These are phyloP conservation scores for Geranium brycei DNA, from an alignment of 345 rosid genomes.

Conservation along the genomic window DNA sequence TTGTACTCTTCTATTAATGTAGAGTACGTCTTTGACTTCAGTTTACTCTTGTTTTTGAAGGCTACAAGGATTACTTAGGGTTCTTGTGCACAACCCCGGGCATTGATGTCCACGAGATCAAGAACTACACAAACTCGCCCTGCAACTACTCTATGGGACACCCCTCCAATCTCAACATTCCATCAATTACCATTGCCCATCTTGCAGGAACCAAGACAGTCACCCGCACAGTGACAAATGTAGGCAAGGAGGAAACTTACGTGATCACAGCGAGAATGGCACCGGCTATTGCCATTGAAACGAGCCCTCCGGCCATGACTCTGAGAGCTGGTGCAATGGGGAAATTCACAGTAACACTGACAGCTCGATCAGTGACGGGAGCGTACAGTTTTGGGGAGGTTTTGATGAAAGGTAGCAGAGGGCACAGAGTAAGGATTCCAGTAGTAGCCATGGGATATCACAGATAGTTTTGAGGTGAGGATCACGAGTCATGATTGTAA, in stretches of 20 bases:
- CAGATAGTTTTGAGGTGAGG: conserved; percentile 24
- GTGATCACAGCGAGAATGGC: conserved; percentile 70
- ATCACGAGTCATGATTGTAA: no score
- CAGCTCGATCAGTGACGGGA: conserved; percentile 53
- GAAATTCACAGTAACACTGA: conserved; percentile 52
- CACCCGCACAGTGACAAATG: conserved; percentile 70
- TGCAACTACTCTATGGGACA: conserved; percentile 71
- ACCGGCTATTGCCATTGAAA: conserved; percentile 71
- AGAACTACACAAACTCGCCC: conserved; percentile 53
- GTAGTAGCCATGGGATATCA: conserved; percentile 70
- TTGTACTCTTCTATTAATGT: no score
- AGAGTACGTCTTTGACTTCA: not conserved
- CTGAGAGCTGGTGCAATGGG: conserved; percentile 51
- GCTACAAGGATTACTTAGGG: conserved; percentile 76
- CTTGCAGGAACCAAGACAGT: conserved; percentile 55
- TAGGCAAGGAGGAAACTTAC: conserved; percentile 78
- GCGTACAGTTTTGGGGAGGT: conserved; percentile 76
- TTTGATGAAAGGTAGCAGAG: conserved; percentile 80
- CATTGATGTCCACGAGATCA: conserved; percentile 57
- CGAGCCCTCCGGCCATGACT: conserved; percentile 84
- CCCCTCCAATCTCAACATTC: conserved; percentile 83
- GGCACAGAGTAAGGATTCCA: conserved; percentile 77
- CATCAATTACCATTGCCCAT: conserved; percentile 76
- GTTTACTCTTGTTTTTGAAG: conserved; percentile 19
- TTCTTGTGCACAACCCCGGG: conserved; percentile 97